phyloP scores from a whole-genome alignment of 2,329 filamentous ascomycete species.

The Claviceps cyperi region DNA sequence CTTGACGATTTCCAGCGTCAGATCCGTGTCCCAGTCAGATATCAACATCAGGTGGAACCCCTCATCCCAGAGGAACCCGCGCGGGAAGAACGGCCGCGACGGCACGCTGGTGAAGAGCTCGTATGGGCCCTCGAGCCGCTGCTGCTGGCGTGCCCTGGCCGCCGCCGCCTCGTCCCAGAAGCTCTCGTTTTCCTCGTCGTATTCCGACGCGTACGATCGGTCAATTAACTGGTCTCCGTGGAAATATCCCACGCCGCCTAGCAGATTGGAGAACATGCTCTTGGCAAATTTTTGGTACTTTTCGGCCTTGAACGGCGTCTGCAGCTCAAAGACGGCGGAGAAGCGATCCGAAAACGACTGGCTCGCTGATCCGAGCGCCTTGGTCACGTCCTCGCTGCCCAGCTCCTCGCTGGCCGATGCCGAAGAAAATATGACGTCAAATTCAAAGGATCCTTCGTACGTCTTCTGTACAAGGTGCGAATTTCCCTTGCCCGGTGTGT shows the following conservation, averaged over 20 bases:
- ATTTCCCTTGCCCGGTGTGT: conserved; percentile 59
- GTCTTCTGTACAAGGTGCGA: conserved; percentile 81
- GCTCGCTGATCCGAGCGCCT: conserved; percentile 51
- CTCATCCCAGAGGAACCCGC: conserved; percentile 96
- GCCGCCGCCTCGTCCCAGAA: conserved; percentile 89
- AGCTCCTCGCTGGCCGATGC: conserved; percentile 45
- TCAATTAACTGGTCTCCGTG: conserved; percentile 80
- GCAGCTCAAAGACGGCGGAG: conserved; percentile 46
- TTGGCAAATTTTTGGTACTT: conserved; percentile 70
- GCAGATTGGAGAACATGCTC: conserved; percentile 84
- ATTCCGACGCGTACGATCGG: conserved; percentile 79
- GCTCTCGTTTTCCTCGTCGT: conserved; percentile 86
- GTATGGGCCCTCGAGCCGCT: conserved; percentile 64
- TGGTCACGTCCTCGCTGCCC: conserved; percentile 49
- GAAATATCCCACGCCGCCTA: conserved; percentile 93
- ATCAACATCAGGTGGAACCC: conserved; percentile 89
- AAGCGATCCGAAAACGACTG: conserved; percentile 64
- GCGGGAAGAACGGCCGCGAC: conserved; percentile 87
- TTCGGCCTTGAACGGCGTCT: conserved; percentile 58
- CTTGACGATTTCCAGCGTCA: conserved; percentile 74
- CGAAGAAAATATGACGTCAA: conserved; percentile 83
- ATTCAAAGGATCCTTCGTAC: conserved; percentile 81
- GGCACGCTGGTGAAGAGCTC: conserved; percentile 87
- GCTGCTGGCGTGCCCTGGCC: conserved; percentile 53
- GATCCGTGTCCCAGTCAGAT: conserved; percentile 84